Conservation (phyloP, 1,284 basidiomycete genomes). For the Malassezia nana region DNA sequence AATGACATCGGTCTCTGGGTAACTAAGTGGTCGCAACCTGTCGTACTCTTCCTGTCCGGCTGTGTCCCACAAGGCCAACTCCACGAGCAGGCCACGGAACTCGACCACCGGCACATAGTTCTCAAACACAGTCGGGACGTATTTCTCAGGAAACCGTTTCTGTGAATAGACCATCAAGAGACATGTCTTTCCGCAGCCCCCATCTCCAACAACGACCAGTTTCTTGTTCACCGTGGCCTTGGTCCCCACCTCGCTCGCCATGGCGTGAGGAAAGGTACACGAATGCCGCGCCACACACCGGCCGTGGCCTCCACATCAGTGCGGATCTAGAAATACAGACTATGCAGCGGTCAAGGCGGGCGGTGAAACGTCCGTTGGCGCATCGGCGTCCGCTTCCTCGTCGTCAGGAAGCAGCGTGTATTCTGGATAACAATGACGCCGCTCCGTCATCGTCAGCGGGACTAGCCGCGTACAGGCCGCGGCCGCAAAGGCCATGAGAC, state of each 20-base stretch:
- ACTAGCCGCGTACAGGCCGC: constrained; percentile 28
- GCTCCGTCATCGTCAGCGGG: constrained; percentile 30
- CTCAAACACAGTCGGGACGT: constrained; percentile 96
- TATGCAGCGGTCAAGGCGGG: background rate
- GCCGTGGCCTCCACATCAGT: background rate
- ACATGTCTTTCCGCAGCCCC: constrained; percentile 76
- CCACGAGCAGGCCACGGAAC: constrained; percentile 78
- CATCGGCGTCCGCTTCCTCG: constrained; percentile 7
- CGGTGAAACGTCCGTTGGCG: background rate
- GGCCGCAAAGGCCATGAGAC: constrained; percentile 52
- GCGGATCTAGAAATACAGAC: background rate
- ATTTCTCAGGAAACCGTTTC: constrained; percentile 95
- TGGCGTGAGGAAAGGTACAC: background rate
- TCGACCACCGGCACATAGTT: constrained; percentile 78
- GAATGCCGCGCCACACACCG: background rate
- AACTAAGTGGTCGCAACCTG: constrained; percentile 79
- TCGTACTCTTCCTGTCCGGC: constrained; percentile 98
- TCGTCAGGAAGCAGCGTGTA: constrained; percentile 2
- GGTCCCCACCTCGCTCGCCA: background rate
- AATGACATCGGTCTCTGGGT: constrained; percentile 92
- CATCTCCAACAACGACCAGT: constrained; percentile 58
- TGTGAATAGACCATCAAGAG: constrained; percentile 69
- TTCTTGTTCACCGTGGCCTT: constrained; percentile 40
- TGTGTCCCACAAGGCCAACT: constrained; percentile 94
- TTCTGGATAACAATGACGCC: background rate